phyloP scores from a whole-genome alignment of 1,139 yeast species.

The Yamadazyma buinensis region DNA sequence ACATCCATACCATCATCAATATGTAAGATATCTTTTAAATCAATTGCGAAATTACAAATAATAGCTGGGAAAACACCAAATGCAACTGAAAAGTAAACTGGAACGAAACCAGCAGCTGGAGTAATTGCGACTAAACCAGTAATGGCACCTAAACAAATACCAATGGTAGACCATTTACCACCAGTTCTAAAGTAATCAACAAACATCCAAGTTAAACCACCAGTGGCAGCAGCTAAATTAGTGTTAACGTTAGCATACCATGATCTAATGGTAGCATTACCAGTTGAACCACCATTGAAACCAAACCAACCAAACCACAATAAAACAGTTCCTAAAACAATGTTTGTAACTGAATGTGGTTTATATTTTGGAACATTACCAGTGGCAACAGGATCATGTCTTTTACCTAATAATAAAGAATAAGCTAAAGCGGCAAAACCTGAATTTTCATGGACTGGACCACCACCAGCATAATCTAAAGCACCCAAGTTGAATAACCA shows the following conservation, averaged over 20 bases:
- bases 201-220: conserved; percentile 92
- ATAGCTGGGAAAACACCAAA: conserved; percentile 80
- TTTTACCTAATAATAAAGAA: conserved; percentile 85
- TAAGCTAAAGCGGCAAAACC: conserved; percentile 95
- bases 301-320: conserved; percentile 99
- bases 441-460: conserved; percentile 93
- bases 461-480: conserved; percentile 96
- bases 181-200: conserved; percentile 87
- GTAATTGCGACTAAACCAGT: conserved; percentile 95
- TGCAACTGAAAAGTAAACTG: conserved; percentile 80
- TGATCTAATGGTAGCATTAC: conserved; percentile 85
- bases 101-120: conserved; percentile 96
- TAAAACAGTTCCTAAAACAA: conserved; percentile 90
- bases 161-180: conserved; percentile 92
- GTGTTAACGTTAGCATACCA: conserved; percentile 93
- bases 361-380: conserved; percentile 78
- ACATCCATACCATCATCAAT: conserved; percentile 97
- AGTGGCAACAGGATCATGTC: conserved; percentile 74
- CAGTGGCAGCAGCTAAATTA: conserved; percentile 86
- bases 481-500: conserved; percentile 84
- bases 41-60: conserved; percentile 81
- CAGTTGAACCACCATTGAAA: conserved; percentile 96
- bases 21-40: conserved; percentile 63
- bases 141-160: conserved; percentile 89
- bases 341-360: conserved; percentile 86